Conservation (phyloP, 371 early-diverging fungal species). For the Blakeslea trispora region DNA sequence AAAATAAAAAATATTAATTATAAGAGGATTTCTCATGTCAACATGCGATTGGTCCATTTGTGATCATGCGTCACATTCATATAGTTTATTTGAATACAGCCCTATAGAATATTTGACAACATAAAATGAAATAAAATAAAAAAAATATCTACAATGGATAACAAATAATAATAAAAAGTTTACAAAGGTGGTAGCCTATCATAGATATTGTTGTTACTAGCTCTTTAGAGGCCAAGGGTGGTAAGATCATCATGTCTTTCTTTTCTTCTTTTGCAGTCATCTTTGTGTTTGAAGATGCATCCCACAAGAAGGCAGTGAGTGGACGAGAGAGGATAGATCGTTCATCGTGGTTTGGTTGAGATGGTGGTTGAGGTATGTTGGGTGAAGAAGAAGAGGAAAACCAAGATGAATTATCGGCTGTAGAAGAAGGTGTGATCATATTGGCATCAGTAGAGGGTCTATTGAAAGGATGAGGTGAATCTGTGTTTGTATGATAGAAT, state of each 20-base stretch:
- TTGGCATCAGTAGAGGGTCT: no score
- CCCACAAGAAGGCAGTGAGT: conserved; percentile 44
- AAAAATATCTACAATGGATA: no score
- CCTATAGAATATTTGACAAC: no score
- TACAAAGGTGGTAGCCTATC: conserved; percentile 8
- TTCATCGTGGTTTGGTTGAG: conserved; percentile 7
- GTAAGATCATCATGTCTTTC: conserved; percentile 25
- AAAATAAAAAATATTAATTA: not conserved
- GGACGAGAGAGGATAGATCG: conserved; percentile 35
- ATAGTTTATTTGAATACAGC: no score
- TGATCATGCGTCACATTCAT: no score
- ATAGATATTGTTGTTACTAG: conserved; percentile 6
- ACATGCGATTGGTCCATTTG: no score
- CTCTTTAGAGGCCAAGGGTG: conserved; percentile 17
- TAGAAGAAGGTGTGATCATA: no score
- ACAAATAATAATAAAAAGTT: not conserved
- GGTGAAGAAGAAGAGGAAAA: conserved; percentile 1
- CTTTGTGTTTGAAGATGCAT: conserved; percentile 11
- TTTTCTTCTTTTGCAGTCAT: not conserved
- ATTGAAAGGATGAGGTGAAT: not conserved
- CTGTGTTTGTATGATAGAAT: not conserved
- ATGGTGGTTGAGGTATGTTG: not conserved
- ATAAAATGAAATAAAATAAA: no score
- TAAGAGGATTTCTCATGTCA: no score
- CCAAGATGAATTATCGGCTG: conserved; percentile 6